Base-by-base conservation (phyloP, 2,329 filamentous ascomycete genomes). In the Monilinia fructigena region DNA sequence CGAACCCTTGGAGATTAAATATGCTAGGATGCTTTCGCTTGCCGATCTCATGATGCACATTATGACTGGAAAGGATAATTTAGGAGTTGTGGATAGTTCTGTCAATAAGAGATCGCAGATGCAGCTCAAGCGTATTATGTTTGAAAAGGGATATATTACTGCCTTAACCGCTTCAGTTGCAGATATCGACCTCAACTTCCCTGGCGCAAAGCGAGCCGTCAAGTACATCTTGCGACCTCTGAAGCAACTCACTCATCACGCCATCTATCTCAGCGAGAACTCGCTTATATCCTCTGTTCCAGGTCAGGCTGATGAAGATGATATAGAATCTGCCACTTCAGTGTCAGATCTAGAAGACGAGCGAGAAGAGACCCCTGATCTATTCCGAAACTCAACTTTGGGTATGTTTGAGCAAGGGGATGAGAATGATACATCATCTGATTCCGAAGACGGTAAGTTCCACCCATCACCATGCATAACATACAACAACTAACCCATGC, bases 161-260 rank as follows among this genome's bases (percentile, higher is more conserved):
- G 90, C 94, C 58, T 80, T 99, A 67, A 98, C 95, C 2, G 86
- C 89, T 16, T 96, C 96, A 0, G 93, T 99, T 72, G 92, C 95
- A 23, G 96, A 99, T 74, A 90, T 99, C 68, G 95, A 97, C 76
- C 85, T 99, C 68, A 96, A 96, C 72, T 97, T 96, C 78, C 93
- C 94, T 0, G 90, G 91, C 35, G 91, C 96, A 20, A 97, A 96
- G 80, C 88, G 93, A 56, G 93, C 93, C 18, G 92, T 99, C 74
- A 99, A 98, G 80, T 96, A 97, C 77, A 97, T 99, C 63, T 83
- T 99, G 55, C 90, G 92, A 48, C 94, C 96, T 3, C 83, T 99
- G 28, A 92, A 94, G 73, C 88, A 91, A 66, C 82, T 99, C 52
- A 97, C 94, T 0, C 89, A 90, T 70, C 94, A 93, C 14, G 95